Conservation (phyloP, 495 filamentous ascomycete species). For the Penicillium daleae region DNA sequence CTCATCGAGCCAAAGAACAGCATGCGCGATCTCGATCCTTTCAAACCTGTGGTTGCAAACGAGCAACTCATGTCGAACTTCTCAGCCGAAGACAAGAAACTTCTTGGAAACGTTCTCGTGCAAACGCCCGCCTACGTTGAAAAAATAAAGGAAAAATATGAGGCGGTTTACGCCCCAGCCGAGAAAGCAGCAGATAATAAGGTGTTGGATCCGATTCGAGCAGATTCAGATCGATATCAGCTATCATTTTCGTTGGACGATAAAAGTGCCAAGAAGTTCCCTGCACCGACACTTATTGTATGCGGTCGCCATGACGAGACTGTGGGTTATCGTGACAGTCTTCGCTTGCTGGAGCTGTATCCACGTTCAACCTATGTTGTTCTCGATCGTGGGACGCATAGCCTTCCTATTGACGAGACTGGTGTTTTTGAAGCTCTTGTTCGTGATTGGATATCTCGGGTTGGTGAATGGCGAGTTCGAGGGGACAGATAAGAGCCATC, state of each 20-base stretch:
- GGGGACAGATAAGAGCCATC: neutral
- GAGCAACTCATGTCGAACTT: neutral
- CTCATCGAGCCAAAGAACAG: neutral
- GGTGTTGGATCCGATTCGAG: neutral
- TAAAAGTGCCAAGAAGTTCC: neutral
- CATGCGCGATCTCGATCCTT: neutral
- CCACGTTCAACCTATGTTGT: neutral
- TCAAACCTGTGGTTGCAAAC: neutral
- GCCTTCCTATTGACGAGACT: neutral
- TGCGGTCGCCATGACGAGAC: neutral
- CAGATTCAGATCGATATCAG: neutral
- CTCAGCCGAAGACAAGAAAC: neutral
- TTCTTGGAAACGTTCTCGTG: neutral
- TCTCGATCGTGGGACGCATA: neutral
- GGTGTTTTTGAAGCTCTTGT: neutral
- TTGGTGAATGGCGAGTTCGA: neutral
- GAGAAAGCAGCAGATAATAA: neutral
- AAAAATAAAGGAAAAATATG: neutral
- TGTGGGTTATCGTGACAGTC: neutral
- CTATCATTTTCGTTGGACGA: neutral
- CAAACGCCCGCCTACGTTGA: neutral
- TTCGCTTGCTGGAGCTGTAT: neutral
- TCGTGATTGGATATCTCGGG: neutral
- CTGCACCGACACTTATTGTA: neutral
- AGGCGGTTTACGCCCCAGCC: neutral